A percentile compares a stretch with the other conserved stretches of the same genome.
Evolutionary conservation across 176 grass and related monocot species (phyloP).

Genomic region (Carex scoparia): DNA sequence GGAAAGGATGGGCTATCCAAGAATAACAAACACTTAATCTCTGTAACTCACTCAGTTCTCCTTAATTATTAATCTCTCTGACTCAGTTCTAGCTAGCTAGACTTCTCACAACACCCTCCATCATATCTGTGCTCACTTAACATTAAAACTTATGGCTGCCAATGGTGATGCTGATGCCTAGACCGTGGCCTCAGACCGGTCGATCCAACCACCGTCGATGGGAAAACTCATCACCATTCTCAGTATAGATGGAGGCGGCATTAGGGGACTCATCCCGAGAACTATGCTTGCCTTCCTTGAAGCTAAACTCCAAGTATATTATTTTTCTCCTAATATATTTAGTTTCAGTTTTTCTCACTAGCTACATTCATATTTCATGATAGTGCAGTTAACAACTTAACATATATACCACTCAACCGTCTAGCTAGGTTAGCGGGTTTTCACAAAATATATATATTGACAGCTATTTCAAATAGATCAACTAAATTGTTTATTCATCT

Average conservation of each 20-base stretch:
- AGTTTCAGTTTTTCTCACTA: background rate
- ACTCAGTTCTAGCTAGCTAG: background rate
- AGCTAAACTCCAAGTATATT: constrained; percentile 37
- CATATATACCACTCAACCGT: background rate
- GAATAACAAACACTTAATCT: background rate
- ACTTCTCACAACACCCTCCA: too few species aligned
- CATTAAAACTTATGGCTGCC: background rate
- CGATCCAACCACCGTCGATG: constrained; percentile 19
- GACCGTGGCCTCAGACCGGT: background rate
- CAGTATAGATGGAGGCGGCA: constrained; percentile 71
- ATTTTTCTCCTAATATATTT: too few species aligned
- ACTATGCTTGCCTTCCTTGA: constrained; percentile 54
- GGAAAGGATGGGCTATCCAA: background rate
- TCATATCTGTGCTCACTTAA: background rate
- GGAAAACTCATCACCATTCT: constrained; percentile 51
- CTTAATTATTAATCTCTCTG: too few species aligned
- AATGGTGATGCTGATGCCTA: constrained; percentile 13
- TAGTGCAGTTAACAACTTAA: background rate
- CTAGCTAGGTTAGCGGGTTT: background rate
- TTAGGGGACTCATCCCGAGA: constrained; percentile 56
- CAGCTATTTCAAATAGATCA: background rate
- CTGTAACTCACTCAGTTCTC: background rate
- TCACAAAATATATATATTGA: background rate
- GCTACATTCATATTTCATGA: background rate
- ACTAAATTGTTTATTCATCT: background rate